Percentiles rank a stretch among this genome's conserved stretches.
These are phyloP conservation scores for Diaporthe aspalathi DNA, from an alignment of 2,329 filamentous ascomycete genomes.

Conservation along the genomic window DNA sequence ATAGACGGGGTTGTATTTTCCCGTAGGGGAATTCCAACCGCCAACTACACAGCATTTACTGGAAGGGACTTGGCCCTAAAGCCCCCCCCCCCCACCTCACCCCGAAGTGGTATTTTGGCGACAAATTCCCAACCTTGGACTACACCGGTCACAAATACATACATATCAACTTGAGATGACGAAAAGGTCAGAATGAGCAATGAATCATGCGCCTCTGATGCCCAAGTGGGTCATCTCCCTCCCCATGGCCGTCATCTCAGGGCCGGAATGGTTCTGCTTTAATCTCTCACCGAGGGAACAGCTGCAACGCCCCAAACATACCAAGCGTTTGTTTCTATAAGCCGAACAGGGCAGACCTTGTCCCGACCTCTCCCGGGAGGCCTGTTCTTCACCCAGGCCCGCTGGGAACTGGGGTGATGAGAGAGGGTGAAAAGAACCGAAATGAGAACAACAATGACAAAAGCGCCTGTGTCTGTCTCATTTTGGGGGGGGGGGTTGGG, in stretches of 20 bases:
- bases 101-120: constrained; percentile 12
- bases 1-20: constrained; percentile 7
- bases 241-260: not conserved
- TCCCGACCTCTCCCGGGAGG: not conserved
- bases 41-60: not conserved
- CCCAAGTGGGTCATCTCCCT: not conserved
- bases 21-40: constrained; percentile 8
- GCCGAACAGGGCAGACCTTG: constrained; percentile 18
- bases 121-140: constrained; percentile 17
- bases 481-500: too few species aligned
- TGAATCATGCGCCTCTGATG: not conserved
- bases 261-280: constrained; percentile 3
- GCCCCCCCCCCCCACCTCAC: not conserved
- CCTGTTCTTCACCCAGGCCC: not conserved
- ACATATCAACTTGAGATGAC: not conserved
- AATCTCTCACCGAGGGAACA: constrained; percentile 26
- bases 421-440: not conserved
- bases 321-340: constrained; percentile 24
- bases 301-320: constrained; percentile 23
- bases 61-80: not conserved
- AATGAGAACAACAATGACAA: not conserved
- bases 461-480: constrained; percentile 8
- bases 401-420: not conserved
- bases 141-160: constrained; percentile 7
- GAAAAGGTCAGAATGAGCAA: not conserved